Evolutionary conservation across 192 early-diverging fungal genomes (phyloP).

Genomic region (Allomyces macrogynus): DNA sequence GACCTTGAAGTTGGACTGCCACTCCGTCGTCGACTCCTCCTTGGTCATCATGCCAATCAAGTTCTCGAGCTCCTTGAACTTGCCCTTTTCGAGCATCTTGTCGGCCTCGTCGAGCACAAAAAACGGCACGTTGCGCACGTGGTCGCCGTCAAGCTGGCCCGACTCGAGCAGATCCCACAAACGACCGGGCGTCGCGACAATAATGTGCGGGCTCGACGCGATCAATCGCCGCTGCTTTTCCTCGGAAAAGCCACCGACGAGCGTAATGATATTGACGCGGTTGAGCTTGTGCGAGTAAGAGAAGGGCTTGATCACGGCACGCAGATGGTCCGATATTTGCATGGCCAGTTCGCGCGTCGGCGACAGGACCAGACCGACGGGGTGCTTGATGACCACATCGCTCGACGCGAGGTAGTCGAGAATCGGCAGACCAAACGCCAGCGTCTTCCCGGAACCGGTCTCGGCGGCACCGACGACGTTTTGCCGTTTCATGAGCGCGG

Average conservation of each 20-base stretch:
- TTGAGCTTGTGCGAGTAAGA: not conserved
- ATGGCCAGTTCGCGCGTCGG: conserved; percentile 92
- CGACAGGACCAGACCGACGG: conserved; percentile 55
- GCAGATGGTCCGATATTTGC: conserved; percentile 75
- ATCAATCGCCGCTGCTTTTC: conserved; percentile 75
- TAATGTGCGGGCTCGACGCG: conserved; percentile 37
- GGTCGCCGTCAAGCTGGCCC: conserved; percentile 15
- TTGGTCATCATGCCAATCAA: conserved; percentile 31
- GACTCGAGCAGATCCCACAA: conserved; percentile 39
- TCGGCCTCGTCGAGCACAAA: conserved; percentile 70
- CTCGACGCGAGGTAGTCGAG: conserved; percentile 40
- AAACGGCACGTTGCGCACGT: conserved; percentile 38
- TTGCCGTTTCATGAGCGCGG: conserved; percentile 45
- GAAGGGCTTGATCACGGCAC: conserved; percentile 11
- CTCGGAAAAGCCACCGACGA: conserved; percentile 87
- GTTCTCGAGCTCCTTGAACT: conserved; percentile 48
- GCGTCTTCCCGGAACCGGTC: conserved; percentile 89
- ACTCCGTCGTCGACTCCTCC: not conserved
- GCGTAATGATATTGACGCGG: conserved; percentile 33
- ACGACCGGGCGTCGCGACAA: conserved; percentile 66
- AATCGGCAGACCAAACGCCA: conserved; percentile 89
- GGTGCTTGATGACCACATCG: conserved; percentile 7
- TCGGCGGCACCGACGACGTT: conserved; percentile 83
- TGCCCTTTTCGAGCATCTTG: conserved; percentile 58
- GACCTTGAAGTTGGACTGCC: not conserved